phyloP scores from a whole-genome alignment of 176 grass and related monocot species.

The Eragrostis nindensis region DNA sequence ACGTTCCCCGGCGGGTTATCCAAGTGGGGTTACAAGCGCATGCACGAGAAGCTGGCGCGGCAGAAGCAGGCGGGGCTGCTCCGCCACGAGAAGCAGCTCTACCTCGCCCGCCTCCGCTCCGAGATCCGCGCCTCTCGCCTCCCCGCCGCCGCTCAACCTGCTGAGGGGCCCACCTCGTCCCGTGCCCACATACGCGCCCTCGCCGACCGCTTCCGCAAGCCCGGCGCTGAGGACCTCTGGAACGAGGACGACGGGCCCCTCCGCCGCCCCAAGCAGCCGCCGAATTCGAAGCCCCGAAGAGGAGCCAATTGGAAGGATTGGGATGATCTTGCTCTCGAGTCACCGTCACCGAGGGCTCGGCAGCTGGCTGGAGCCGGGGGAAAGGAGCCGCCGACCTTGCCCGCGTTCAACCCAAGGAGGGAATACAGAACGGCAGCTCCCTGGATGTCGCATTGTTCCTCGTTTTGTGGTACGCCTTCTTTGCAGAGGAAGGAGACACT shows the following conservation, averaged over 20 bases:
- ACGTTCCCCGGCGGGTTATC: conserved; percentile 83
- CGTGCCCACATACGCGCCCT: conserved; percentile 68
- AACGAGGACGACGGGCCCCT: conserved; percentile 87
- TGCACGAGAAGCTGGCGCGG: conserved; percentile 90
- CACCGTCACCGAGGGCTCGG: neutral
- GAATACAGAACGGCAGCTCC: conserved; percentile 27
- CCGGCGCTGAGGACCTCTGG: conserved; percentile 85
- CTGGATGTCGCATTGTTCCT: conserved; percentile 31
- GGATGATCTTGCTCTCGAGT: conserved; percentile 45
- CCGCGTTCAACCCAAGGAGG: conserved; percentile 41
- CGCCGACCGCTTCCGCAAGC: conserved; percentile 71
- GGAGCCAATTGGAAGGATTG: conserved; percentile 32
- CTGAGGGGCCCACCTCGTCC: conserved; percentile 44
- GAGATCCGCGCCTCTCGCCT: conserved; percentile 63
- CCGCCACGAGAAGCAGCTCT: conserved; percentile 83
- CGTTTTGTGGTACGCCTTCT: neutral
- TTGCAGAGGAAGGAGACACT: neutral
- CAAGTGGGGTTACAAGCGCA: conserved; percentile 93
- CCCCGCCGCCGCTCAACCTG: neutral
- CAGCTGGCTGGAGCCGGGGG: neutral
- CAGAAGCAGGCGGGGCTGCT: conserved; percentile 74
- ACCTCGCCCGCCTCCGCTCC: conserved; percentile 74
- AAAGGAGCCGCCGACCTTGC: conserved; percentile 6
- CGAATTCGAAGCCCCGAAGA: neutral
- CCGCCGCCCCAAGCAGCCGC: conserved; percentile 1